phyloP scores from a whole-genome alignment of 2,329 filamentous ascomycete species.

The Aspergillus sp. region DNA sequence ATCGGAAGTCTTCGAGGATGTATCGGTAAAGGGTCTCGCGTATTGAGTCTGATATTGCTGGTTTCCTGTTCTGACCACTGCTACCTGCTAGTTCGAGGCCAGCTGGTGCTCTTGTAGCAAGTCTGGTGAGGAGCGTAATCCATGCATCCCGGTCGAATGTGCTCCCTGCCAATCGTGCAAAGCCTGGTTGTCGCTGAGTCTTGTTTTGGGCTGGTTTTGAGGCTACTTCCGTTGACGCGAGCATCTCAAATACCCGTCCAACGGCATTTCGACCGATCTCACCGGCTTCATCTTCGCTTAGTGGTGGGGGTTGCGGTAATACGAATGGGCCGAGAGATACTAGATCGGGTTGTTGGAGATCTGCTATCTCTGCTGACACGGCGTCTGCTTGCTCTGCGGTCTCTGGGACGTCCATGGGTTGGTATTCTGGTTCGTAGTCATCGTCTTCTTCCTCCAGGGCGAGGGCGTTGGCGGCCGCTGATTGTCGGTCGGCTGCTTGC shows the following conservation, averaged over 20 bases:
- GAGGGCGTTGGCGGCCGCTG: constrained; percentile 13
- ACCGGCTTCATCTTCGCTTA: constrained; percentile 65
- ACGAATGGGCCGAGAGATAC: constrained; percentile 67
- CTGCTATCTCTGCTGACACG: constrained; percentile 69
- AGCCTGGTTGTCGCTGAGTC: constrained; percentile 56
- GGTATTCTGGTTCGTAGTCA: constrained; percentile 86
- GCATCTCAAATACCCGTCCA: constrained; percentile 68
- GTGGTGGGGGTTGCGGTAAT: constrained; percentile 66
- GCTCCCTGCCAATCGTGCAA: constrained; percentile 77
- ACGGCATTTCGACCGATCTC: constrained; percentile 69
- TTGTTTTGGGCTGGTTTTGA: constrained; percentile 46
- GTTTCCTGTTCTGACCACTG: constrained; percentile 26
- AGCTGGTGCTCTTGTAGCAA: constrained; percentile 71
- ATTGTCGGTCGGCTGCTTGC: constrained; percentile 27
- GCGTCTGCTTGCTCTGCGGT: constrained; percentile 52
- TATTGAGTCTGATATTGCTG: constrained; percentile 55
- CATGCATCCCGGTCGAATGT: constrained; percentile 82
- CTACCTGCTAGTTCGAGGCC: constrained; percentile 54
- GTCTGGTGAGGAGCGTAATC: constrained; percentile 77
- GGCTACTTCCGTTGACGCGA: constrained; percentile 65
- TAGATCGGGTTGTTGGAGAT: constrained; percentile 50
- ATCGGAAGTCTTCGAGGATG: constrained; percentile 85
- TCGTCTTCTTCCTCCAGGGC: constrained; percentile 63
- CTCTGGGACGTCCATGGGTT: constrained; percentile 54
- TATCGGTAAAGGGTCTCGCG: constrained; percentile 77